Conservation (phyloP, 495 filamentous ascomycete species). For the Penicillium cataractarum region DNA sequence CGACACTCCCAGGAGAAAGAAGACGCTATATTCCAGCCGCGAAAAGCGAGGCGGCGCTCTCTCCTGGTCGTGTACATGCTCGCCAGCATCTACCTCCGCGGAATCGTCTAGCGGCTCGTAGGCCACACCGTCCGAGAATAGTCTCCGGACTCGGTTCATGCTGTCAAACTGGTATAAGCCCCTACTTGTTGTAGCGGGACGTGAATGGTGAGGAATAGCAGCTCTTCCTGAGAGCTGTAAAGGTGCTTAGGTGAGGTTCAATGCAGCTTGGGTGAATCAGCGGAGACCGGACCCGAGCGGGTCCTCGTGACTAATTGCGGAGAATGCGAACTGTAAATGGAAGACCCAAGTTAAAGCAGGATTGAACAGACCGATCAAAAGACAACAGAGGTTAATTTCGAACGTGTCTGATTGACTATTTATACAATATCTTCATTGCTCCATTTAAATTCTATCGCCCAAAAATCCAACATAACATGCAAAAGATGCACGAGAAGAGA, state of each 20-base stretch:
- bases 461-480: constrained; percentile 13
- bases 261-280: constrained; percentile 18
- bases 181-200: neutral
- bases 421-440: constrained; percentile 21
- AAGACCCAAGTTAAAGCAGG: too few species aligned
- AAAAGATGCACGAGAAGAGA: constrained; percentile 23
- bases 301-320: constrained; percentile 17
- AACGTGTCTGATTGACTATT: constrained; percentile 15
- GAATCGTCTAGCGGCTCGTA: constrained; percentile 62
- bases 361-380: too few species aligned
- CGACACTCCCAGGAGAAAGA: constrained; percentile 81
- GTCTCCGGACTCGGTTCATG: constrained; percentile 54
- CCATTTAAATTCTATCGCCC: constrained; percentile 25
- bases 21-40: constrained; percentile 81
- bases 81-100: constrained; percentile 37
- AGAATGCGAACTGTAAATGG: too few species aligned
- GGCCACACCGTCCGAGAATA: constrained; percentile 50
- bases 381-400: neutral
- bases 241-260: constrained; percentile 1
- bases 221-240: constrained; percentile 1
- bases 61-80: constrained; percentile 14
- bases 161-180: neutral
- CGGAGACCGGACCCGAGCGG: constrained; percentile 7
- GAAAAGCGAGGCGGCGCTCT: constrained; percentile 57
- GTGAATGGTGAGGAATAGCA: neutral